Evolutionary conservation across 176 grass and related monocot species (phyloP), one percentile per base, ranked within the genome.

Genomic region (Rhipidocladum racemiflorum): DNA sequence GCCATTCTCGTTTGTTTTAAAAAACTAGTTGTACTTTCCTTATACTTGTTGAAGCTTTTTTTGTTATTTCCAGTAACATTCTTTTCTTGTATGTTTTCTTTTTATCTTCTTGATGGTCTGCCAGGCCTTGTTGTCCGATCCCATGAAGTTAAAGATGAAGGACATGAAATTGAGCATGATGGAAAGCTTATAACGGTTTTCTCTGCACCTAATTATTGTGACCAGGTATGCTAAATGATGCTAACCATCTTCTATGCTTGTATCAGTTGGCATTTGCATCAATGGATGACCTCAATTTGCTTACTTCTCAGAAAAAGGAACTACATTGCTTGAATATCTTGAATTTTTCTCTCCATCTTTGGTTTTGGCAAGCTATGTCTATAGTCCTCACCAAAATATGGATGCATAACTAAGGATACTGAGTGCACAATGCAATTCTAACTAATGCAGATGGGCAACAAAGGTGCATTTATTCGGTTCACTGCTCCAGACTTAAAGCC

Each of bases 91-190:
- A 51, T 1, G 42, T 25, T 78, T 9, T 85, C 17, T 17, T 79
- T 27, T 76, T 4, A 60, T 51, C 6, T 85, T 42, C 43, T 63
- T 55, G 42, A 46, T 77, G 53, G 8, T 13, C 42, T 85, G 34
- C 34, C 78, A 98, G 95, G 87, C 59, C 92, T 98, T 60, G 68
- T 98, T 87, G 90, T 98, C 69, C 92, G 89, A 75, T 95, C 92
- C 17, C 96, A 99, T 68, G 89, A 98, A 88, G 89, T 95, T 32
- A 98, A 98, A 83, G 90, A 94, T 61, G 94, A 97, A 90, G 94
- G 90, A 11, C 88, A 93, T 81, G 90, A 98, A 88, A 81, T 91
- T 51, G 85, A 93, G 81, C 96, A 98, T 85, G 89, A 90, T 46
- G 92, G 92, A 66, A 93, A 98, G 65, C 90, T 93, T 77, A 95